These are phyloP conservation scores for Globisporangium cylindrosporum DNA, from an alignment of 352 stramenopile genomes.

Conservation along the genomic window DNA sequence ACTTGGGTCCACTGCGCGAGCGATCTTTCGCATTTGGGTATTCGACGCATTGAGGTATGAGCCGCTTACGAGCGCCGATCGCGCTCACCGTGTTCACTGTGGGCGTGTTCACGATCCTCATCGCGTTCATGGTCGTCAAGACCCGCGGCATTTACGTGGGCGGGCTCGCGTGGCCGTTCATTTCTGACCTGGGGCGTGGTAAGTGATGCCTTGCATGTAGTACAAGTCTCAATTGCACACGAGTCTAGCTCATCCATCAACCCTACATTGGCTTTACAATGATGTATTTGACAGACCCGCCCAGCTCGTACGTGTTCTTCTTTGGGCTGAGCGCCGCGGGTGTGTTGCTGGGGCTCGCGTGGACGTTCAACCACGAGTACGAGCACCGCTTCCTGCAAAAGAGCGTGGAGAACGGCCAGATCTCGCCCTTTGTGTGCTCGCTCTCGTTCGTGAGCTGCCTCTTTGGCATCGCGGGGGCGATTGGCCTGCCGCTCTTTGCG, in stretches of 20 bases:
- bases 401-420: slow-evolving; percentile 34
- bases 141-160: slow-evolving; percentile 42
- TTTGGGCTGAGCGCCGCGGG: slow-evolving; percentile 45
- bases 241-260: too few relatives aligned
- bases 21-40: background rate
- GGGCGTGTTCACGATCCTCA: slow-evolving; percentile 27
- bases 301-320: slow-evolving; percentile 47
- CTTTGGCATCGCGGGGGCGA: slow-evolving; percentile 35
- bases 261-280: too few relatives aligned
- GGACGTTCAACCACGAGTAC: slow-evolving; percentile 61
- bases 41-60: background rate
- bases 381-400: slow-evolving; percentile 42
- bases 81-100: slow-evolving; percentile 3
- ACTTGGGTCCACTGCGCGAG: background rate
- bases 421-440: slow-evolving; percentile 22
- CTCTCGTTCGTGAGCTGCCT: slow-evolving; percentile 40
- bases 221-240: too few relatives aligned
- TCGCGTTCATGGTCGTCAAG: slow-evolving; percentile 32
- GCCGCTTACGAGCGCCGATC: slow-evolving; percentile 10
- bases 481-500: slow-evolving; percentile 42
- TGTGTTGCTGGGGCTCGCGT: slow-evolving; percentile 44
- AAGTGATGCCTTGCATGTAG: background rate
- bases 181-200: slow-evolving; percentile 57
- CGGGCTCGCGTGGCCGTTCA: slow-evolving; percentile 49
- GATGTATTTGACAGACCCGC: slow-evolving; percentile 27